Percentiles rank a stretch among this genome's conserved stretches.
phyloP scores from a whole-genome alignment of 2,329 filamentous ascomycete species.

The Chaetomium sp. region DNA sequence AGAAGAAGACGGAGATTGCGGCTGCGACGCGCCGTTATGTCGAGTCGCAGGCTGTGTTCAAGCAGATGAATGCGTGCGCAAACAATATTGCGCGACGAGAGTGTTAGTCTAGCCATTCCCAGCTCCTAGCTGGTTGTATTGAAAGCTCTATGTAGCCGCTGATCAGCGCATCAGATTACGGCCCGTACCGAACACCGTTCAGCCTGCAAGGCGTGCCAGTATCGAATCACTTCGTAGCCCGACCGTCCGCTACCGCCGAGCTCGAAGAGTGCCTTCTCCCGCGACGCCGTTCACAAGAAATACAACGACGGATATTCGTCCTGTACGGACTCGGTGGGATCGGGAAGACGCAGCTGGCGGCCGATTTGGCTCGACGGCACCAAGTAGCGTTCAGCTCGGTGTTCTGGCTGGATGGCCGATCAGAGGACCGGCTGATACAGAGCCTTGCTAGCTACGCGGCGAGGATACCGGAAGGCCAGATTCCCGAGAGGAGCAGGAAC shows the following conservation, averaged over 20 bases:
- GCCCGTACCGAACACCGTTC: slow-evolving; percentile 16
- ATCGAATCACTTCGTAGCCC: slow-evolving; percentile 20
- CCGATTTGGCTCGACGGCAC: background rate
- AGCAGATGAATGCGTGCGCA: slow-evolving; percentile 19
- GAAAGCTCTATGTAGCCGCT: slow-evolving; percentile 2
- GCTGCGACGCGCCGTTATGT: slow-evolving; percentile 22
- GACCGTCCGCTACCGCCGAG: slow-evolving; percentile 14
- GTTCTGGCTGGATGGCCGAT: slow-evolving; percentile 30
- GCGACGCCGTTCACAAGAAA: slow-evolving; percentile 8
- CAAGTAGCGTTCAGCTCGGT: slow-evolving; percentile 15
- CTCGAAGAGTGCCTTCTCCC: slow-evolving; percentile 21
- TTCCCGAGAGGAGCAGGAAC: background rate
- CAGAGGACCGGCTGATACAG: slow-evolving; percentile 25
- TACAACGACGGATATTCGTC: slow-evolving; percentile 1
- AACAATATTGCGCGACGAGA: slow-evolving; percentile 14
- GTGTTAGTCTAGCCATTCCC: slow-evolving; percentile 21
- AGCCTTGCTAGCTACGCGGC: background rate
- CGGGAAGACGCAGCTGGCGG: background rate
- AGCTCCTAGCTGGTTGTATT: slow-evolving; percentile 3
- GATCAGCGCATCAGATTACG: slow-evolving; percentile 10
- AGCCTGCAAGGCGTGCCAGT: slow-evolving; percentile 17
- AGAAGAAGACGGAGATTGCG: slow-evolving; percentile 28
- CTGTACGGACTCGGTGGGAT: background rate
- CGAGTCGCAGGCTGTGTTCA: slow-evolving; percentile 16
- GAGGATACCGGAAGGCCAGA: slow-evolving; percentile 14